Conservation (phyloP, 169 alveolate species). For the Theileria luwenshuni region DNA sequence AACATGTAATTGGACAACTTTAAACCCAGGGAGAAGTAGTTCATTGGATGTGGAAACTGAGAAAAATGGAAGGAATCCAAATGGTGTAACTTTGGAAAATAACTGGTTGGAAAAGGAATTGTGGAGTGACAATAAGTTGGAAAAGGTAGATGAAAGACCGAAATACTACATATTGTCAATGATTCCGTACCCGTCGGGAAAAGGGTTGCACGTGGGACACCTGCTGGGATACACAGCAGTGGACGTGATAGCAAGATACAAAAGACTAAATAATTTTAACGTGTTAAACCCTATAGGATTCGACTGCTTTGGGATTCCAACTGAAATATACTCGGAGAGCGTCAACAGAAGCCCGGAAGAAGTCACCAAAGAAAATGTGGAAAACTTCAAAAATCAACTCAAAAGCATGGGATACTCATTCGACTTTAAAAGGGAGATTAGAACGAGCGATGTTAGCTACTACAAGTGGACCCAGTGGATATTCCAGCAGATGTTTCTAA, state of each 20-base stretch:
- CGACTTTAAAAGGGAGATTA: slow-evolving; percentile 87
- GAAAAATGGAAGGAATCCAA: neutral
- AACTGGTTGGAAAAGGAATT: too few species aligned
- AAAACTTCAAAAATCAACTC: slow-evolving; percentile 82
- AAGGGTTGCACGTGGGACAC: slow-evolving; percentile 91
- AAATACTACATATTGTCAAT: slow-evolving; percentile 84
- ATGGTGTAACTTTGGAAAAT: neutral
- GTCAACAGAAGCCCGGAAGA: slow-evolving; percentile 73
- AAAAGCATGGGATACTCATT: slow-evolving; percentile 83
- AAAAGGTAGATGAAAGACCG: neutral
- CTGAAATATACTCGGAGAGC: slow-evolving; percentile 88
- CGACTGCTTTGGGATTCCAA: slow-evolving; percentile 93
- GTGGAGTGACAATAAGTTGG: neutral
- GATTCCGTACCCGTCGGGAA: slow-evolving; percentile 93
- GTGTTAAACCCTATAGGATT: slow-evolving; percentile 93
- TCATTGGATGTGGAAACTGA: neutral
- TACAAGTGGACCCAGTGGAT: slow-evolving; percentile 91
- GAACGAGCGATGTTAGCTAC: slow-evolving; percentile 84
- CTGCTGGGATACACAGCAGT: slow-evolving; percentile 87
- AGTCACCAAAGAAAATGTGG: slow-evolving; percentile 79
- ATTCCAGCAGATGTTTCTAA: slow-evolving; percentile 77
- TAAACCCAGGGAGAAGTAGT: neutral
- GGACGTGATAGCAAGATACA: slow-evolving; percentile 87
- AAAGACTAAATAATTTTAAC: slow-evolving; percentile 77
- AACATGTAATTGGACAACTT: neutral